Evolutionary conservation across 2,329 filamentous ascomycete genomes (phyloP).

Genomic region (Aspergillus puulaauensis): DNA sequence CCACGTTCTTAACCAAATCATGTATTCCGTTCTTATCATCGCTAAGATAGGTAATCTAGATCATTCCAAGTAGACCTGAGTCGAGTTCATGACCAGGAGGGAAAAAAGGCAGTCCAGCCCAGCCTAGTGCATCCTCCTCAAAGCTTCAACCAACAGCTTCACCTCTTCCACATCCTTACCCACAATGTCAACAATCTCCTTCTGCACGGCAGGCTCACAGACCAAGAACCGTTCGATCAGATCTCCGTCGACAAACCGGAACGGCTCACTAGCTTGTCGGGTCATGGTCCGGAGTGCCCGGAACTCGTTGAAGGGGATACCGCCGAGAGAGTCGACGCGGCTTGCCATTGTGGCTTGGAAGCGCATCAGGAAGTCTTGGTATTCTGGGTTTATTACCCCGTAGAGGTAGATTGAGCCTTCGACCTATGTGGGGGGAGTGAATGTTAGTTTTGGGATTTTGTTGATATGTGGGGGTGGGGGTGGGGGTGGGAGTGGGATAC

Average conservation of each 20-base stretch:
- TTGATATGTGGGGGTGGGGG: background rate
- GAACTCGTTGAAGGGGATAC: conserved; percentile 74
- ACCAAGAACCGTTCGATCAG: conserved; percentile 83
- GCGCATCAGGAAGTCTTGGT: conserved; percentile 77
- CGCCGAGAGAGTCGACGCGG: conserved; percentile 67
- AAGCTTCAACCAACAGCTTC: conserved; percentile 60
- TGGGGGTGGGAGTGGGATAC: background rate
- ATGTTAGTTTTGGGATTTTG: background rate
- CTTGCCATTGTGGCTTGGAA: conserved; percentile 72
- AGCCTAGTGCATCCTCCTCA: conserved; percentile 51
- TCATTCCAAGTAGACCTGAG: too few relatives aligned
- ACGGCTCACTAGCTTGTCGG: conserved; percentile 71
- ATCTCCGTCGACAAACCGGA: conserved; percentile 88
- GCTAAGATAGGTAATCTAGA: background rate
- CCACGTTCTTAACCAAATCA: too few relatives aligned
- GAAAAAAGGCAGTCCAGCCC: background rate
- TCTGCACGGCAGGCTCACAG: conserved; percentile 59
- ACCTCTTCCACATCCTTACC: conserved; percentile 57
- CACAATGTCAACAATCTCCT: conserved; percentile 52
- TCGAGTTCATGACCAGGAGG: background rate
- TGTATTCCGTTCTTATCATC: too few relatives aligned
- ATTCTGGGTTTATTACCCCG: conserved; percentile 69
- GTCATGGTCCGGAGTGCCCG: conserved; percentile 77
- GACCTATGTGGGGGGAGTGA: conserved; percentile 52
- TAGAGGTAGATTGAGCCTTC: conserved; percentile 92